Evolutionary conservation across 1,284 basidiomycete genomes (phyloP), one percentile per base, ranked within the genome.

Genomic region (Acaromyces ingoldii): DNA sequence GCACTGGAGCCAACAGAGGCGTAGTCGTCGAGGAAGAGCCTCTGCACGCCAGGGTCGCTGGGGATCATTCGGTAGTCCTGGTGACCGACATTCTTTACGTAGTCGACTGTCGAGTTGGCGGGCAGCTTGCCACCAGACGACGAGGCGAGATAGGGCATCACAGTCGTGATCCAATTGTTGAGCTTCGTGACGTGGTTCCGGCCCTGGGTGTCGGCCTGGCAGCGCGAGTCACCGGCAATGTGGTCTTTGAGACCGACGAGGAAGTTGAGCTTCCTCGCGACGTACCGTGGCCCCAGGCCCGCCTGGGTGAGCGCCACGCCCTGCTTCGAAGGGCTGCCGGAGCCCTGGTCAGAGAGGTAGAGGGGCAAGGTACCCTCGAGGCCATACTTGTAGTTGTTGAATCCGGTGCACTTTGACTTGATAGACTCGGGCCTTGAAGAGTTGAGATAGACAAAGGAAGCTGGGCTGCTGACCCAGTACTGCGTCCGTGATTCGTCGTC

Each of bases 331-430:
- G n/a, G 17, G 13, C 28, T 40, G 9, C 9, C 17, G 7, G 38
- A 7, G 13, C 38, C 38, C 17, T 17, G 21, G 21, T 45, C 43
- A n/a, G n/a, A n/a, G 41, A 59, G 49, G 51, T 72, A 74, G 6
- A 11, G 15, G 0, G 71, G 71, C 15, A 72, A 46, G 0, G 49
- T 58, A 2, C 68, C 69, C n/a, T 61, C 53, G 4, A 74, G 45
- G 9, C 71, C 71, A 44, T 72, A 74, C 59, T 55, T 74, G 62
- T 71, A 74, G 21, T 69, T 43, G 36, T 60, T 41, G 47, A 58
- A 72, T 13, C 29, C 29, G 0, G 24, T 5, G 38, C 68, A 73
- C 0, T 38, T 47, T 0, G 30, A 10, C 6, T 25, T 28, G n/a
- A n/a, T n/a, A 22, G 9, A 13, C 22, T 29, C 26, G 6, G 67